Conservation (phyloP, 192 early-diverging fungal species). For the Paraglomus brasilianum region DNA sequence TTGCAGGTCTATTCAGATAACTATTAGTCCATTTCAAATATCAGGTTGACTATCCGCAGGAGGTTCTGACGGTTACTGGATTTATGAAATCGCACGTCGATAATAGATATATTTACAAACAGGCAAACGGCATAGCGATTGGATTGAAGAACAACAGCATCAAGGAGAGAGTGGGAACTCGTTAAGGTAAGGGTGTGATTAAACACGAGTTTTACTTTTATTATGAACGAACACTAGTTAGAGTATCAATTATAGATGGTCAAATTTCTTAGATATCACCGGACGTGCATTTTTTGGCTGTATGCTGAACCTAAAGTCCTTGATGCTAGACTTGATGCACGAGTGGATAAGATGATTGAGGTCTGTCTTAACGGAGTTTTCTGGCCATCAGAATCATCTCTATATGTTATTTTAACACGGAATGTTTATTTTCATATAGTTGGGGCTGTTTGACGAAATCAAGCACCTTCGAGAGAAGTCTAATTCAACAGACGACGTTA, state of each 20-base stretch:
- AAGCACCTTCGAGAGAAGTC: slow-evolving; percentile 52
- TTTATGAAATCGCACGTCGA: background rate
- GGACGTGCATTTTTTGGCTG: slow-evolving; percentile 83
- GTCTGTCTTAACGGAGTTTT: slow-evolving; percentile 33
- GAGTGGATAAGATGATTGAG: slow-evolving; percentile 89
- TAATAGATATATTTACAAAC: slow-evolving; percentile 64
- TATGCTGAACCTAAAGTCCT: slow-evolving; percentile 68
- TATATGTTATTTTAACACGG: background rate
- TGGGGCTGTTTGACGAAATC: slow-evolving; percentile 58
- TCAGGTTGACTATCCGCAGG: background rate
- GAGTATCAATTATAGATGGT: background rate
- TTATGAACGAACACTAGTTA: background rate
- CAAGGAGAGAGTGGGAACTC: slow-evolving; percentile 43
- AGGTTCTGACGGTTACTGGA: background rate
- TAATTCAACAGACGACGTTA: slow-evolving; percentile 42
- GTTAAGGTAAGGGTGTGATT: slow-evolving; percentile 33
- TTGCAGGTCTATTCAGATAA: slow-evolving; percentile 60
- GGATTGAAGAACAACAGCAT: slow-evolving; percentile 67
- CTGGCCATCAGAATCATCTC: background rate
- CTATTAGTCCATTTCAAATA: background rate
- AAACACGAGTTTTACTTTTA: background rate
- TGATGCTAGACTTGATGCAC: slow-evolving; percentile 74
- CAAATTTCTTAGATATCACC: slow-evolving; percentile 51
- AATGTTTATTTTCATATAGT: slow-evolving; percentile 29
- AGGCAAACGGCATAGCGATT: slow-evolving; percentile 72